Evolutionary conservation across 371 early-diverging fungal genomes (phyloP).

Genomic region (Rhizomucor miehei): DNA sequence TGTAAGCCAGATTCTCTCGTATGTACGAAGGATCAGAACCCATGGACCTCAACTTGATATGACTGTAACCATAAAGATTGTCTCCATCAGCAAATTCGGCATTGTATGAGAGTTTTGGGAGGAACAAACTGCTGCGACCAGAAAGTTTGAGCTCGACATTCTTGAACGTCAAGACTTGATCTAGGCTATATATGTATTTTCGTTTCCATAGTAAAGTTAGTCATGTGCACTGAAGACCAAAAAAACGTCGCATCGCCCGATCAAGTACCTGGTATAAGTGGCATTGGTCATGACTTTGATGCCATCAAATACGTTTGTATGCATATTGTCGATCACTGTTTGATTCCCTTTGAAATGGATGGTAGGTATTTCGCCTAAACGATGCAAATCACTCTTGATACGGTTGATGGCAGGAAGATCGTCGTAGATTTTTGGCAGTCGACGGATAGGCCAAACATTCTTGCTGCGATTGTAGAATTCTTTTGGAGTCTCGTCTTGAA

Average conservation of each 20-base stretch:
- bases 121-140: conserved; percentile 27
- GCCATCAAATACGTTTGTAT: conserved; percentile 3
- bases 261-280: conserved; percentile 15
- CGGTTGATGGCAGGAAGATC: conserved; percentile 17
- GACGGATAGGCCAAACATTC: conserved; percentile 1
- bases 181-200: conserved; percentile 15
- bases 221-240: not conserved
- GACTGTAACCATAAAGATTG: conserved; percentile 18
- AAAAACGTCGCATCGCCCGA: not conserved
- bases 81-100: conserved; percentile 22
- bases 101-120: conserved; percentile 33
- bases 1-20: conserved; percentile 29
- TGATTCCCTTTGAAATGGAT: conserved; percentile 17
- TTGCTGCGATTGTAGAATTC: conserved; percentile 19
- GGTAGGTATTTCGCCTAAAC: conserved; percentile 16
- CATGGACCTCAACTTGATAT: conserved; percentile 30
- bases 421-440: conserved; percentile 10
- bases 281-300: conserved; percentile 8
- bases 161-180: conserved; percentile 14
- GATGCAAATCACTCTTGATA: conserved; percentile 15
- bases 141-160: conserved; percentile 23
- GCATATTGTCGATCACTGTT: conserved; percentile 13
- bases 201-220: not conserved
- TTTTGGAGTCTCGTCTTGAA: conserved; percentile 9
- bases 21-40: conserved; percentile 36